Evolutionary conservation across 768 basidiomycete species (phyloP), one percentile per base, ranked within the genome.

Genomic region (Rhodocollybia butyracea): DNA sequence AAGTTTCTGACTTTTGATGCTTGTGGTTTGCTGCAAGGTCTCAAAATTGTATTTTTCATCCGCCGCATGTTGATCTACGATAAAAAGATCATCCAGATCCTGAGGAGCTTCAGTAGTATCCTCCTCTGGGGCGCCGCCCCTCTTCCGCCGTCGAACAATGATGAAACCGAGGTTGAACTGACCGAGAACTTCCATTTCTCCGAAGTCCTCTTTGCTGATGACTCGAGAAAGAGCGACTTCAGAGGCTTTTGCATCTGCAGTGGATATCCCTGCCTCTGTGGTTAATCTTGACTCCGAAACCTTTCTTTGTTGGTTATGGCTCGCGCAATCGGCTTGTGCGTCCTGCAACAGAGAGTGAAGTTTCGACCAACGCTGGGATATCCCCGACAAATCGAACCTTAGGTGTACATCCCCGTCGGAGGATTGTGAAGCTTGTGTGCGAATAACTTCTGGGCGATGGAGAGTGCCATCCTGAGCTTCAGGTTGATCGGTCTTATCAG

Each of bases 1-100:
- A 3, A 98, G 75, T 57, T 75, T 84, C 63, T 98, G 96, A 2
- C 89, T 91, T 61, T 90, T 81, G 55, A 99, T 94, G 50, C 79
- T 81, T 11, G 95, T 98, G n/a, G 86, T 93, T 60, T 82, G 78
- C 68, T 98, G 96, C 55, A 98, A 72, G 1, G 83, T 89, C 76
- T 98, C 97, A 66, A 98, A 98, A 67, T 98, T 98, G 72, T 91
- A 98, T 73, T 98, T 98, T 71, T 98, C 97, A 69, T 99, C 97
- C 5, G 92, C 87, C 4, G 96, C 96, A 69, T 98, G 96, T 66
- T 98, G 96, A 63, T 98, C 96, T 17, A 98, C 81, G 59, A 99
- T 94, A 71, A 98, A 98, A 39, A 99, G 74, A 63, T 99, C 96
- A 65, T 98, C 95, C 72, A 84, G 22, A n/a, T n/a, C n/a, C n/a